Base-by-base conservation (phyloP, 2,329 filamentous ascomycete genomes). In the Monosporascus ibericus region DNA sequence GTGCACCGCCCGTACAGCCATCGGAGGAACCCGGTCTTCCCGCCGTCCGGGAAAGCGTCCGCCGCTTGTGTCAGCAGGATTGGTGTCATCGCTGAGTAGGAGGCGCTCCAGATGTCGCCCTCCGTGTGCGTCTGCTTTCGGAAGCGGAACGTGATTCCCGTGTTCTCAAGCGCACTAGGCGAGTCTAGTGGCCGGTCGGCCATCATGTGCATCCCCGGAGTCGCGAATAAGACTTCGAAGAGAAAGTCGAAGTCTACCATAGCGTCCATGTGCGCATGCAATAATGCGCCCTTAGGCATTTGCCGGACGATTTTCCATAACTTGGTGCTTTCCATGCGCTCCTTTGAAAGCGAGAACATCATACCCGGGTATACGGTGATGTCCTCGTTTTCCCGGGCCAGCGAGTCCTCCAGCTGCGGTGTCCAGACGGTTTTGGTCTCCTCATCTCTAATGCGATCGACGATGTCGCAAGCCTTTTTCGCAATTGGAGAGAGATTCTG, bases 211-310 rank as follows among this genome's bases (percentile, higher is more conserved):
- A 96, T 86, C 1, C 89, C 89, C 0, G 85, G 82, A 0, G 84
- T 86, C 11, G 76, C 74, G 57, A 97, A 77, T 2, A 89, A 81
- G 61, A 87, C 78, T 6, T 85, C 80, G 39, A 95, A 78, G 7
- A 96, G 72, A 73, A 84, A 95, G 65, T 90, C 87, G 58, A 91
- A 84, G 67, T 96, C 88, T 48, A 95, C 87, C 85, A 95, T 95
- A 61, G 92, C 90, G 68, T 95, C 89, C 65, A 95, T 75, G 69
- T 97, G 92, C 44, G 90, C 90, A 72, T 97, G 92, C 55, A 95
- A 72, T 30, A 95, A 75, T 8, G 86, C 79, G 14, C 92, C 94
- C 69, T 97, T 97, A 27, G 92, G 92, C 88, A 97, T 90, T 58
- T 76, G 80, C 54, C 85, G 81, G 17, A 96, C 80, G 61, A 96